Percentiles rank a stretch among this genome's conserved stretches.
Evolutionary conservation across 495 filamentous ascomycete species (phyloP).

Genomic region (Bryoglossum gracile): DNA sequence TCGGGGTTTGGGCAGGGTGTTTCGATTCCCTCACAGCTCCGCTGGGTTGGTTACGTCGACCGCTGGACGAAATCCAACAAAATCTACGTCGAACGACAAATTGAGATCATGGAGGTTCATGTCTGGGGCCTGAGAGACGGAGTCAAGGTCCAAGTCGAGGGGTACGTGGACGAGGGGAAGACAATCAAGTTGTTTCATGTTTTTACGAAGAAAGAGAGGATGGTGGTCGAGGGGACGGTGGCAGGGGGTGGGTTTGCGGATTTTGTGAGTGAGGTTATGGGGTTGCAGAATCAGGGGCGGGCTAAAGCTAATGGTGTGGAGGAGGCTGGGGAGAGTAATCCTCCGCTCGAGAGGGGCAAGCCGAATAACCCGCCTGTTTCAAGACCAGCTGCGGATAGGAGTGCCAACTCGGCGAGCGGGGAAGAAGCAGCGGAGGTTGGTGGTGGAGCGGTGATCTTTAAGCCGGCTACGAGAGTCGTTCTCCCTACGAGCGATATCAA

Average conservation of each 20-base stretch:
- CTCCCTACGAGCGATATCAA: conserved; percentile 80
- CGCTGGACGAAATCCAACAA: conserved; percentile 69
- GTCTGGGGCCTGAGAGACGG: conserved; percentile 84
- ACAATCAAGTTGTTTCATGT: conserved; percentile 77
- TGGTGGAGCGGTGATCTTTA: conserved; percentile 67
- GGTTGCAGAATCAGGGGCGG: conserved; percentile 27
- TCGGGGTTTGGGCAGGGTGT: conserved; percentile 81
- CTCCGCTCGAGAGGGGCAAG: not conserved
- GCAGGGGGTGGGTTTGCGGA: conserved; percentile 43
- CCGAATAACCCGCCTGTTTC: not conserved
- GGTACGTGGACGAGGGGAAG: conserved; percentile 80
- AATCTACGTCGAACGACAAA: conserved; percentile 70
- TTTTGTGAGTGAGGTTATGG: conserved; percentile 45
- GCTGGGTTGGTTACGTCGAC: conserved; percentile 88
- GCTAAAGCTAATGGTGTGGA: not conserved
- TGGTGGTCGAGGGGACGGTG: conserved; percentile 55
- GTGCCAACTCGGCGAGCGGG: not conserved
- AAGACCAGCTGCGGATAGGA: not conserved
- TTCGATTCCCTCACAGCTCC: conserved; percentile 84
- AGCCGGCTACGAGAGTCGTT: conserved; percentile 55
- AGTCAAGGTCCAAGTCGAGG: conserved; percentile 80
- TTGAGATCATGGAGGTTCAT: conserved; percentile 85
- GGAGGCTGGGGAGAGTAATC: not conserved
- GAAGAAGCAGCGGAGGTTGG: conserved; percentile 28
- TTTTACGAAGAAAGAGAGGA: conserved; percentile 66